These are phyloP conservation scores for Achaetomium macrosporum DNA, from an alignment of 2,329 filamentous ascomycete genomes.

Conservation along the genomic window DNA sequence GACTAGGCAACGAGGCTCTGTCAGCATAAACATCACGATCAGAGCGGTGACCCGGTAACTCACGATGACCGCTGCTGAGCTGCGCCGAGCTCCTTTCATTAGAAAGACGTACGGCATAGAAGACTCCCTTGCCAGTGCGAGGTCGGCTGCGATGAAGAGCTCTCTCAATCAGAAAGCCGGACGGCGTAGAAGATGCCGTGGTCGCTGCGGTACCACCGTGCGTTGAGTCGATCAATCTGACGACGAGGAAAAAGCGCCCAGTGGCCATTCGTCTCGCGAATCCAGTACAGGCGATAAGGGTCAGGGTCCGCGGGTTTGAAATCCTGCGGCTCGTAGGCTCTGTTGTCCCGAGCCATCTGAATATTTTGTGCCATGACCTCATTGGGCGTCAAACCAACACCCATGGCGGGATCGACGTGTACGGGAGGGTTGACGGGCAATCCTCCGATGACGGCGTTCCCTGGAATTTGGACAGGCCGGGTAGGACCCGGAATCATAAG, in stretches of 20 bases:
- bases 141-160: too few relatives aligned
- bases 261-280: constrained; percentile 54
- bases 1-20: too few relatives aligned
- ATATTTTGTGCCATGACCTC: constrained; percentile 44
- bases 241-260: constrained; percentile 55
- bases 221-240: constrained; percentile 52
- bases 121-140: too few relatives aligned
- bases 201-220: constrained; percentile 54
- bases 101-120: too few relatives aligned
- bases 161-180: constrained; percentile 28
- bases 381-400: constrained; percentile 45
- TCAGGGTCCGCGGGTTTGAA: constrained; percentile 58
- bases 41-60: too few relatives aligned
- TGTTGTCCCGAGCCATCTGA: constrained; percentile 44
- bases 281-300: constrained; percentile 55
- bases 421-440: constrained; percentile 19
- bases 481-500: constrained; percentile 6
- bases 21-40: too few relatives aligned
- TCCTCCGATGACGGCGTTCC: constrained; percentile 28
- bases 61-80: too few relatives aligned
- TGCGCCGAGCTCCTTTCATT: too few relatives aligned
- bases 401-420: constrained; percentile 43
- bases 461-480: constrained; percentile 29
- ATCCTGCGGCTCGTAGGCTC: constrained; percentile 52
- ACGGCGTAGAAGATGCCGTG: constrained; percentile 58